Evolutionary conservation across 225 moss, liverwort and hornwort genomes (phyloP).

Genomic region (Straminergon stramineum): DNA sequence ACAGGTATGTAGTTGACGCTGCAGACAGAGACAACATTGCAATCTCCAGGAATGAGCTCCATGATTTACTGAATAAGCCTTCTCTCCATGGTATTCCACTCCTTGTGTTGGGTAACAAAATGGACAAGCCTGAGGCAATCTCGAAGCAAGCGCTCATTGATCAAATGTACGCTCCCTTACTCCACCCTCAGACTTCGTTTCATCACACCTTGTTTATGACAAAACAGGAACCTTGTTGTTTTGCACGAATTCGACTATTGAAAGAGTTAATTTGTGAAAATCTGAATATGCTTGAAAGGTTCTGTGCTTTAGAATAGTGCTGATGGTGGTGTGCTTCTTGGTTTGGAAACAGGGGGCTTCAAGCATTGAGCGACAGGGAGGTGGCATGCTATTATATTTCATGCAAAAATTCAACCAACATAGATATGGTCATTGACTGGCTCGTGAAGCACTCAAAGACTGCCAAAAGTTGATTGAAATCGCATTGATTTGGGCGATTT

Average conservation of each 20-base stretch:
- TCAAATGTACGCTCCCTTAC: constrained; percentile 50
- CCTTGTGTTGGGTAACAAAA: constrained; percentile 91
- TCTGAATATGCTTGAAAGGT: background rate
- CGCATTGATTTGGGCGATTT: background rate
- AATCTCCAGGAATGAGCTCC: constrained; percentile 83
- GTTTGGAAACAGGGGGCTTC: constrained; percentile 52
- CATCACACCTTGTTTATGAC: background rate
- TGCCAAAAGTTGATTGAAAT: constrained; percentile 70
- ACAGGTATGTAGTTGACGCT: constrained; percentile 93
- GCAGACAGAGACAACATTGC: constrained; percentile 76
- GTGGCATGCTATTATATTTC: constrained; percentile 90
- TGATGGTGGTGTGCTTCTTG: background rate
- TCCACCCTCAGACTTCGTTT: background rate
- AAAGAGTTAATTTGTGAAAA: background rate
- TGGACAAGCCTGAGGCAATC: constrained; percentile 85
- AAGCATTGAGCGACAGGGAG: constrained; percentile 72
- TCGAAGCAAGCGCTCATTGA: constrained; percentile 67
- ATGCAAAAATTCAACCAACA: constrained; percentile 93
- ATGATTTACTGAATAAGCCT: constrained; percentile 80
- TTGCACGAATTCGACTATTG: background rate
- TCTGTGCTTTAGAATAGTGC: background rate
- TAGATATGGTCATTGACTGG: constrained; percentile 91
- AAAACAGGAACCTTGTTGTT: background rate
- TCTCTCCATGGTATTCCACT: constrained; percentile 87
- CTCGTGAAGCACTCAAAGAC: constrained; percentile 97